Percentiles rank a stretch among this genome's conserved stretches.
These are phyloP conservation scores for Globisporangium emineosum DNA, from an alignment of 352 stramenopile species.

Conservation along the genomic window DNA sequence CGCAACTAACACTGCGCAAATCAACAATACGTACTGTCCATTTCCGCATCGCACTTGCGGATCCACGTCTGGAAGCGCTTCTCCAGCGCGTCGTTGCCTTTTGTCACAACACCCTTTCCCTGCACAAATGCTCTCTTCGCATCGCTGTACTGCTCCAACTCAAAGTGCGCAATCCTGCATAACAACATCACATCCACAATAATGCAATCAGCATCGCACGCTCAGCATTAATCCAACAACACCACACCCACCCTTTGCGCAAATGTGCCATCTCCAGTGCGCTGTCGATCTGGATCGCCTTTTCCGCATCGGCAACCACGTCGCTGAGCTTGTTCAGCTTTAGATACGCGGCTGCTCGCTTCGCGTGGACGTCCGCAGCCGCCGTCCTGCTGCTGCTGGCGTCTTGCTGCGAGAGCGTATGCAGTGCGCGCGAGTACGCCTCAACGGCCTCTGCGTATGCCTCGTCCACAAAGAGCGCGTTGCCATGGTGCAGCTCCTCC, in stretches of 20 bases:
- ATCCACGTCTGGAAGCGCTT: constrained; percentile 84
- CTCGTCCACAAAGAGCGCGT: constrained; percentile 85
- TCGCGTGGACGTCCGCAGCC: constrained; percentile 52
- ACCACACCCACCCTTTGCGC: constrained; percentile 82
- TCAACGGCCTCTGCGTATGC: constrained; percentile 56
- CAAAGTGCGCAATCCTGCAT: constrained; percentile 72
- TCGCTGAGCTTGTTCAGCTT: constrained; percentile 64
- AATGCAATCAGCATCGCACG: too few species aligned
- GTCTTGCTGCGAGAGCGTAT: constrained; percentile 19
- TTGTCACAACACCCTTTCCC: constrained; percentile 37
- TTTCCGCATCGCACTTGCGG: constrained; percentile 84
- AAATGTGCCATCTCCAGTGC: constrained; percentile 56
- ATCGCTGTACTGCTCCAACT: constrained; percentile 65
- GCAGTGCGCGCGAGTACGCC: constrained; percentile 49
- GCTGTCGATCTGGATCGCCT: constrained; percentile 48
- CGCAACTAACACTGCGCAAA: not conserved
- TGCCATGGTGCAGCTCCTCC: constrained; percentile 71
- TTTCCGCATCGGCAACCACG: constrained; percentile 45
- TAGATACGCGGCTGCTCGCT: constrained; percentile 63
- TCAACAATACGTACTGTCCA: constrained; percentile 49
- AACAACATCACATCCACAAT: not conserved
- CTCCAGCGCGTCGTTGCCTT: constrained; percentile 29
- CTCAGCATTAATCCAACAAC: too few species aligned
- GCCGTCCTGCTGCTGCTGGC: constrained; percentile 15
- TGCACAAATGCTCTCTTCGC: constrained; percentile 62